Conservation (phyloP, 1,139 yeast genomes). For the Pneumocystis wakefieldiae region DNA sequence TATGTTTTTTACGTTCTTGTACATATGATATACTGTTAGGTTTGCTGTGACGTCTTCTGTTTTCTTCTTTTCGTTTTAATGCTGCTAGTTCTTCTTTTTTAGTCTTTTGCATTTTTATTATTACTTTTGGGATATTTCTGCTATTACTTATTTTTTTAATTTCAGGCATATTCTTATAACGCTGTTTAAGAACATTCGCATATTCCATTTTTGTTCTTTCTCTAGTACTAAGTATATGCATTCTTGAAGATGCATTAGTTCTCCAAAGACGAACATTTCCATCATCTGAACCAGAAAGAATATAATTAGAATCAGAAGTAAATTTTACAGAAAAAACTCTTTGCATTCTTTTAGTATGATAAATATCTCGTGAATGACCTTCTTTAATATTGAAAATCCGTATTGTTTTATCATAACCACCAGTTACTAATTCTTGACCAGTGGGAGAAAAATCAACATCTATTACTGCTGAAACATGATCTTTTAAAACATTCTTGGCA, state of each 20-base stretch:
- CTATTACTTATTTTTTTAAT: constrained; percentile 78
- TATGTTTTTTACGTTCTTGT: not conserved
- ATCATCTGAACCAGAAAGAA: constrained; percentile 87
- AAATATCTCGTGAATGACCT: constrained; percentile 89
- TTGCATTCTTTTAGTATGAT: constrained; percentile 97
- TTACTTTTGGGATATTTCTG: constrained; percentile 74
- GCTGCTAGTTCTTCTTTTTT: constrained; percentile 60
- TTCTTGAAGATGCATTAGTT: constrained; percentile 66
- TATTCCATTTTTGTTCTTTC: constrained; percentile 77
- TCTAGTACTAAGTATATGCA: constrained; percentile 64
- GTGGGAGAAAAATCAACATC: constrained; percentile 93
- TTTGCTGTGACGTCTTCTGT: constrained; percentile 44
- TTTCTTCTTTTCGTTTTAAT: constrained; percentile 64
- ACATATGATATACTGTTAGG: not conserved
- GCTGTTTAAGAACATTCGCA: constrained; percentile 77
- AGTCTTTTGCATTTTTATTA: constrained; percentile 79
- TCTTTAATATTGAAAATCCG: constrained; percentile 60
- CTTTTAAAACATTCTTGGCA: constrained; percentile 74
- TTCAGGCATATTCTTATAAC: constrained; percentile 94
- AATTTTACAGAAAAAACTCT: constrained; percentile 70
- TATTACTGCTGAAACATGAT: constrained; percentile 91
- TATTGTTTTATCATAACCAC: constrained; percentile 85
- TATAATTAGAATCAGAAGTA: constrained; percentile 77
- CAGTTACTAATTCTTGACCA: constrained; percentile 90
- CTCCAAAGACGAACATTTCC: constrained; percentile 93